phyloP scores from a whole-genome alignment of 768 basidiomycete genomes.

The Rhodocollybia butyracea region DNA sequence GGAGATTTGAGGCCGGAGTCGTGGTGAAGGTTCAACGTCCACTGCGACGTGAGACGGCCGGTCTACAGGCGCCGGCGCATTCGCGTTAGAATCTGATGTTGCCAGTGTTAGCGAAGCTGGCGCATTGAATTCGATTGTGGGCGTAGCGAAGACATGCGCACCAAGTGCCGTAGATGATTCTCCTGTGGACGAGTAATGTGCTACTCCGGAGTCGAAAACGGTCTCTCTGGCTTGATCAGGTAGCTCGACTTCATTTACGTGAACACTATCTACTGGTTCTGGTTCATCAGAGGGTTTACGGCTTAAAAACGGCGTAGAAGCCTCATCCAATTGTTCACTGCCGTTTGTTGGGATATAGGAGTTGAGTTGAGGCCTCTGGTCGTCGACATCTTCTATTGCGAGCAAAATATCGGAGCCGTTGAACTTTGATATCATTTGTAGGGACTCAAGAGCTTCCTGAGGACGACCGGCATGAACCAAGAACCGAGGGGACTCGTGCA shows the following conservation, averaged over 20 bases:
- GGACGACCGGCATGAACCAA: conserved; percentile 86
- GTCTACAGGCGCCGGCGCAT: neutral
- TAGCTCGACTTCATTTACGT: neutral
- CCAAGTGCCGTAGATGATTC: conserved; percentile 14
- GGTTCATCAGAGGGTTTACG: neutral
- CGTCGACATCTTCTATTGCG: conserved; percentile 67
- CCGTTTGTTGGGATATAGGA: conserved; percentile 9
- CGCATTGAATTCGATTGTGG: conserved; percentile 11
- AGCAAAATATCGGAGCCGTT: conserved; percentile 75
- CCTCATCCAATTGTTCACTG: conserved; percentile 19
- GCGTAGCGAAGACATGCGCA: conserved; percentile 24
- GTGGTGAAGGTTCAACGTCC: neutral
- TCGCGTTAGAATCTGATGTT: neutral
- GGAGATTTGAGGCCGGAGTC: neutral
- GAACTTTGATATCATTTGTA: conserved; percentile 82
- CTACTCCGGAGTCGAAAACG: neutral
- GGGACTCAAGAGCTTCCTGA: conserved; percentile 77
- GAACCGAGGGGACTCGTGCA: conserved; percentile 93
- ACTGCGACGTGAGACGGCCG: neutral
- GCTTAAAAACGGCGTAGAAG: conserved; percentile 16
- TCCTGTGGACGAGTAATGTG: conserved; percentile 1
- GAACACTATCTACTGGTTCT: too few species aligned
- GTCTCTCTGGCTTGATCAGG: neutral
- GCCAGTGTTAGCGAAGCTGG: neutral
- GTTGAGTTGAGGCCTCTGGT: conserved; percentile 23